Percentiles rank a stretch among this genome's conserved stretches.
Conservation (phyloP, 1,139 yeast species). For the Candida buenavistaensis region DNA sequence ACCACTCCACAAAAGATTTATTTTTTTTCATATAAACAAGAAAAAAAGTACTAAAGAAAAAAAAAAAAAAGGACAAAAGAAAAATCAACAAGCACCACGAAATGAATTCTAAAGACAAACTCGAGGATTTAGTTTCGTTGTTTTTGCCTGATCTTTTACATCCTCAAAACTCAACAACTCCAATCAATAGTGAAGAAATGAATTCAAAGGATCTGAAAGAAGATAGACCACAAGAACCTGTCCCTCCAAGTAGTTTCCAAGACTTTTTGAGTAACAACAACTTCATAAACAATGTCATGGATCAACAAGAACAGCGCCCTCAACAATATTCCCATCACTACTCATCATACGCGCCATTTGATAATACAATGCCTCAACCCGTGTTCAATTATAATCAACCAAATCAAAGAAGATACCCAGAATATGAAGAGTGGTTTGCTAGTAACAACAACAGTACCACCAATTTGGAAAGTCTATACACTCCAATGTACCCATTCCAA, state of each 20-base stretch:
- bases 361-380: conserved; percentile 7
- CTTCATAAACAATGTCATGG: conserved; percentile 17
- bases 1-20: too few relatives aligned
- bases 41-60: background rate
- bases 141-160: conserved; percentile 45
- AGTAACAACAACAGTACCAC: conserved; percentile 7
- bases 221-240: background rate
- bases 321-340: conserved; percentile 15
- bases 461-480: conserved; percentile 8
- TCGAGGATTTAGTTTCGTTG: conserved; percentile 45
- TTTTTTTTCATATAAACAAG: background rate
- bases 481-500: too few relatives aligned
- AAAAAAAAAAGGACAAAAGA: too few relatives aligned
- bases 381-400: conserved; percentile 7
- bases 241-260: conserved; percentile 18
- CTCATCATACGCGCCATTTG: conserved; percentile 13
- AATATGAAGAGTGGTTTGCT: conserved; percentile 7
- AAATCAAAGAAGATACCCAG: conserved; percentile 2
- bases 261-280: conserved; percentile 25
- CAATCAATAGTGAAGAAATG: conserved; percentile 2
- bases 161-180: conserved; percentile 16
- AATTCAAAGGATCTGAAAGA: conserved; percentile 1
- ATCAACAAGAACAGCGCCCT: conserved; percentile 4
- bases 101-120: conserved; percentile 21
- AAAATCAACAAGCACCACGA: too few relatives aligned